Percentiles rank a stretch among this genome's conserved stretches.
These are phyloP conservation scores for Phoenix dactylifera DNA, from an alignment of 176 grass and related monocot species.

Conservation along the genomic window DNA sequence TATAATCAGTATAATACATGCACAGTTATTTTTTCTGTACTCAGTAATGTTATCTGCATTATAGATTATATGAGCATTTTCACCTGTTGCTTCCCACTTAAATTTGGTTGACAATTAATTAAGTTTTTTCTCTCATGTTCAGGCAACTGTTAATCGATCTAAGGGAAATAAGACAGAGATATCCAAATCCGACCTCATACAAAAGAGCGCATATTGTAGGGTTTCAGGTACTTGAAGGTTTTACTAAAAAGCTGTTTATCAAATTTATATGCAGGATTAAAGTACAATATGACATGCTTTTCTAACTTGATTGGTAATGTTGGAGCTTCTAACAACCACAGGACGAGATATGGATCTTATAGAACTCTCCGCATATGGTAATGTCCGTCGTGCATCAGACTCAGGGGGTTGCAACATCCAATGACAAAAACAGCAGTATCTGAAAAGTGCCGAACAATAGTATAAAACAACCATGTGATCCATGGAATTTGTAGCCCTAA, in stretches of 20 bases:
- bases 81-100: slow-evolving; percentile 1
- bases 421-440: slow-evolving; percentile 32
- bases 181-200: slow-evolving; percentile 76
- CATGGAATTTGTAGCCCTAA: too few species aligned
- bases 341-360: slow-evolving; percentile 91
- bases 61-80: background rate
- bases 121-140: slow-evolving; percentile 13
- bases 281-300: too few species aligned
- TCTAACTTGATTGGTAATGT: background rate
- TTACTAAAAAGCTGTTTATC: background rate
- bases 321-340: slow-evolving; percentile 21
- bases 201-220: slow-evolving; percentile 94
- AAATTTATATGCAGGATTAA: too few species aligned
- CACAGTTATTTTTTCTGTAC: too few species aligned
- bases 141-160: slow-evolving; percentile 88
- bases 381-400: slow-evolving; percentile 65
- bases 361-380: slow-evolving; percentile 89
- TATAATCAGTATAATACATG: too few species aligned
- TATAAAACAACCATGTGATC: background rate
- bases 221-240: slow-evolving; percentile 49
- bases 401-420: slow-evolving; percentile 88
- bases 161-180: slow-evolving; percentile 93
- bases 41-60: too few species aligned
- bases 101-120: background rate
- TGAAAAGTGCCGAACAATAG: background rate